Base-by-base conservation (phyloP, 164 flowering plant species). In the Piper longum region DNA sequence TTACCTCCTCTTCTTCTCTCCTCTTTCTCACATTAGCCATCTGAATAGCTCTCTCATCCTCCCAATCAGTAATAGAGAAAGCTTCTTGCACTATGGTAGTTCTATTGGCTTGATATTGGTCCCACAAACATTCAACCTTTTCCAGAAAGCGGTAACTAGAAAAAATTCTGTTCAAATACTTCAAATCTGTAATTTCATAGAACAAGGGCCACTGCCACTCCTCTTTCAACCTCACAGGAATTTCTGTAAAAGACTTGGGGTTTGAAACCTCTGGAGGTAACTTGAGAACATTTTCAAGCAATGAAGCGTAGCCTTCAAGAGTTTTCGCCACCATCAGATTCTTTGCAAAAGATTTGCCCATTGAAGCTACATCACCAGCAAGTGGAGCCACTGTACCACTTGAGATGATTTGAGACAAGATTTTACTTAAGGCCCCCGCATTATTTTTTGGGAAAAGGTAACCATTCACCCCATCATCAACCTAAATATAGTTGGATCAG, bases 1-100 rank as follows among this genome's bases (percentile, higher is more conserved):
- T 78, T 77, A 88, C 99, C 96, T 87, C 87, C 60, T 87, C 95
- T 16, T 91, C 97, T 80, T 89, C 99, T 74, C 88, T 81, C 68
- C 83, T 85, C 76, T 77, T 87, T 74, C 72, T 89, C 16, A 77
- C 64, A 69, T 74, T 69, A 19, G 73, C 70, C 67, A 75, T 81
- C 70, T 73, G 74, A 56, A 64, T 73, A 55, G 60, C 17, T 66
- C 75, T 89, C 63, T 87, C 82, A 65, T 86, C 95, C 67, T 82
- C 84, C 96, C 96, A 91, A 58, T 86, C 79, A 63, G 73, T 75
- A 67, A 86, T 85, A 36, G 75, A 67, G 71, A 91, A 91, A 17
- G 75, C 71, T 26, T 85, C 88, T 75, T 79, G 73, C 19, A 66
- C 43, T 39, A 67, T 67, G 57, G 40, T 44, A 4, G 43, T 52